Percentiles rank a stretch among this genome's conserved stretches.
Conservation (phyloP, 176 grass and related monocot species). For the Triticum urartu region DNA sequence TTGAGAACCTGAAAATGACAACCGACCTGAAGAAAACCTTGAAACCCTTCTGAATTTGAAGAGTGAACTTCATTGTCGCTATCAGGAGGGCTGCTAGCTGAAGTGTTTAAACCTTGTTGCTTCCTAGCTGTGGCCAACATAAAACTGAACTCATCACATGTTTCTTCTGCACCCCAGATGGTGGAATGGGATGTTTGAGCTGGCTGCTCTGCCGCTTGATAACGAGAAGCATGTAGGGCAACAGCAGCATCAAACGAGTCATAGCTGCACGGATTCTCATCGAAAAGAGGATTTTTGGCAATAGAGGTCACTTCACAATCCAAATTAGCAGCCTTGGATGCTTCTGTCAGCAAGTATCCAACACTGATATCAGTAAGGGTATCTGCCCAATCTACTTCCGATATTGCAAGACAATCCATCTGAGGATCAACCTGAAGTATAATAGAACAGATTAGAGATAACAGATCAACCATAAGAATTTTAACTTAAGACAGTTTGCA, state of each 20-base stretch:
- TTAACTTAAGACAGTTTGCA: constrained; percentile 22
- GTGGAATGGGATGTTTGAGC: constrained; percentile 31
- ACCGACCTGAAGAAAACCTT: constrained; percentile 74
- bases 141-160: constrained; percentile 89
- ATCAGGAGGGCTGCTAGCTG: constrained; percentile 35
- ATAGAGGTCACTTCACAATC: constrained; percentile 49
- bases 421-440: constrained; percentile 42
- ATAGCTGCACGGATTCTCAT: constrained; percentile 64
- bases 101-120: constrained; percentile 43
- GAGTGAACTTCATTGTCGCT: constrained; percentile 34
- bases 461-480: constrained; percentile 25
- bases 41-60: constrained; percentile 52
- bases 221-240: constrained; percentile 76
- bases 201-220: constrained; percentile 40
- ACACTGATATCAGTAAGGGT: constrained; percentile 90
- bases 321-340: constrained; percentile 61
- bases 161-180: constrained; percentile 87
- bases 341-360: constrained; percentile 88
- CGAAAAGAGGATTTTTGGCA: constrained; percentile 30
- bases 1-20: constrained; percentile 29
- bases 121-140: constrained; percentile 30
- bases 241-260: constrained; percentile 97
- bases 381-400: constrained; percentile 86
- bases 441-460: constrained; percentile 21
- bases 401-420: constrained; percentile 36